These are phyloP conservation scores for Pseudognaphalium luteoalbum DNA, from an alignment of 129 eudicot genomes.

Conservation along the genomic window DNA sequence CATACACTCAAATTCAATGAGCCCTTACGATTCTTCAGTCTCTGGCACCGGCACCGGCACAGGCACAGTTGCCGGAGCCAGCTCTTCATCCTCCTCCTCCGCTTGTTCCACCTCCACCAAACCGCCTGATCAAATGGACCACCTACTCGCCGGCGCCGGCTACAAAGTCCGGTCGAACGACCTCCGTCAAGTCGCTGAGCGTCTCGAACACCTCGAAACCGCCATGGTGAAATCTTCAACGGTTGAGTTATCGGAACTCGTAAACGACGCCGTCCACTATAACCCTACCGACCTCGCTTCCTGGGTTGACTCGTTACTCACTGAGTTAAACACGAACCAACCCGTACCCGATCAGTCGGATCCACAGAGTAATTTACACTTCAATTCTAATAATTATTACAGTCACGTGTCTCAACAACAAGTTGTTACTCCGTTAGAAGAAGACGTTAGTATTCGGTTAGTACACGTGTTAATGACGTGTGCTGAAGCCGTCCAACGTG, in stretches of 20 bases:
- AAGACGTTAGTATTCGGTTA: conserved; percentile 62
- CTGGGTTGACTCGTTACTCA: conserved; percentile 62
- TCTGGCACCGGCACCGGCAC: conserved; percentile 21
- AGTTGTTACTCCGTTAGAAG: conserved; percentile 48
- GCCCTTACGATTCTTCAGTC: conserved; percentile 36
- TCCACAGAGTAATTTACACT: not conserved
- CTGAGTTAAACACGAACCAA: conserved; percentile 42
- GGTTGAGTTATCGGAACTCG: conserved; percentile 35
- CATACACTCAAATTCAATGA: conserved; percentile 10
- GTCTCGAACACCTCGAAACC: conserved; percentile 52
- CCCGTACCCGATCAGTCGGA: conserved; percentile 25
- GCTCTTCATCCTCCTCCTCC: conserved; percentile 40
- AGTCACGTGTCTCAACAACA: conserved; percentile 10
- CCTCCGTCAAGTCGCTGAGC: conserved; percentile 58
- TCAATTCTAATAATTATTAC: not conserved
- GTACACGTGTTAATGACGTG: conserved; percentile 83
- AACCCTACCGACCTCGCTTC: conserved; percentile 66
- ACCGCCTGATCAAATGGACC: conserved; percentile 46
- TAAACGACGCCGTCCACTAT: conserved; percentile 54
- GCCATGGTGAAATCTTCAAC: conserved; percentile 47
- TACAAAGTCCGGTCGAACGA: conserved; percentile 55
- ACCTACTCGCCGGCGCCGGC: conserved; percentile 61
- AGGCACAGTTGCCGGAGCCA: conserved; percentile 33
- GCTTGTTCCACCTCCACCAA: conserved; percentile 48
- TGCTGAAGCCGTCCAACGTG: conserved; percentile 79